Conservation (phyloP, 177 flowering plant species). For the Telopea speciosissima region DNA sequence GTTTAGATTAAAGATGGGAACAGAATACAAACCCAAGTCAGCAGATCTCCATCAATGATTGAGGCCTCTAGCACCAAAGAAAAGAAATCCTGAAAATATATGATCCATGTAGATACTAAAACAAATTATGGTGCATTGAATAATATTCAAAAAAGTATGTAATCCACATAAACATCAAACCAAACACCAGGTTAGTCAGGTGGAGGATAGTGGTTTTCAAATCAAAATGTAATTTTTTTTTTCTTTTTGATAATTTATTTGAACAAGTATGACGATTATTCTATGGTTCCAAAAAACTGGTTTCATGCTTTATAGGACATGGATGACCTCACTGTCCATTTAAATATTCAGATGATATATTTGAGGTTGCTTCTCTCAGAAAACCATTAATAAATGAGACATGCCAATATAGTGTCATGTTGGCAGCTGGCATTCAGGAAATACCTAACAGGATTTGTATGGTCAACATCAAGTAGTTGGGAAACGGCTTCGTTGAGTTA, state of each 20-base stretch:
- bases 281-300: not conserved
- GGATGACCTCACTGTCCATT: too few relatives aligned
- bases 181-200: not conserved
- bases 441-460: too few relatives aligned
- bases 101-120: not conserved
- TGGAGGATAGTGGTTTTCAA: not conserved
- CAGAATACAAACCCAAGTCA: slow-evolving; percentile 61
- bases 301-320: not conserved
- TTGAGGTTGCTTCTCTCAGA: not conserved
- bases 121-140: not conserved
- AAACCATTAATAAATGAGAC: not conserved
- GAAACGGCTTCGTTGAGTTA: too few relatives aligned
- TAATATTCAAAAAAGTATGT: not conserved
- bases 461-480: too few relatives aligned
- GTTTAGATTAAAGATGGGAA: not conserved
- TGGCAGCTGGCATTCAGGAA: too few relatives aligned
- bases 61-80: slow-evolving; percentile 65
- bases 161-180: not conserved
- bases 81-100: slow-evolving; percentile 67
- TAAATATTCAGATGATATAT: not conserved
- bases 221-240: not conserved
- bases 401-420: not conserved
- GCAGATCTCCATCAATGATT: slow-evolving; percentile 80
- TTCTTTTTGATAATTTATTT: not conserved
- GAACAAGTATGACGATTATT: too few relatives aligned